Percentiles rank a stretch among this genome's conserved stretches.
These are phyloP conservation scores for Sarcocystis neurona DNA, from an alignment of 169 alveolate species.

Conservation along the genomic window DNA sequence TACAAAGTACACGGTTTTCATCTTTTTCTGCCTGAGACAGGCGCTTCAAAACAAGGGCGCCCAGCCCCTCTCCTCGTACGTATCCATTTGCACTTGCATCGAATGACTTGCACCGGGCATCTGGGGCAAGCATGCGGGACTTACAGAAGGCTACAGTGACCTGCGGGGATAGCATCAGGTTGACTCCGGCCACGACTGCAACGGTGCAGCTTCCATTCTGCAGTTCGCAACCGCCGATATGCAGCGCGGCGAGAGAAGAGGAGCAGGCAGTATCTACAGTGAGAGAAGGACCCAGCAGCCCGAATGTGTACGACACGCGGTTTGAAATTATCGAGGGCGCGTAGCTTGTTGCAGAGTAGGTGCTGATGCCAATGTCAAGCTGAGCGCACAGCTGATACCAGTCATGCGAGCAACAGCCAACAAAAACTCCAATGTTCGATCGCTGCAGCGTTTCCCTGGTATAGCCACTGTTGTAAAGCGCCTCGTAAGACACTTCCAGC, in stretches of 20 bases:
- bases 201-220: conserved; percentile 73
- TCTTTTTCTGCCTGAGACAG: conserved; percentile 66
- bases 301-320: conserved; percentile 79
- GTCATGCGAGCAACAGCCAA: conserved; percentile 78
- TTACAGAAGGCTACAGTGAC: conserved; percentile 81
- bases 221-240: conserved; percentile 74
- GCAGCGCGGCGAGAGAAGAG: conserved; percentile 81
- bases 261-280: conserved; percentile 85
- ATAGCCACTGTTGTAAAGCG: conserved; percentile 73
- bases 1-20: conserved; percentile 62
- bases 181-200: conserved; percentile 79
- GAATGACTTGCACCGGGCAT: conserved; percentile 78
- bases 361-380: conserved; percentile 59
- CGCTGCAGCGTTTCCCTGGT: conserved; percentile 65
- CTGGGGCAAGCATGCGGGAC: conserved; percentile 78
- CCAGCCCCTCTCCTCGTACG: conserved; percentile 80
- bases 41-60: conserved; percentile 69
- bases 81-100: conserved; percentile 81
- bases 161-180: conserved; percentile 79
- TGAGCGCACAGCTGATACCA: conserved; percentile 73
- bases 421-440: conserved; percentile 73
- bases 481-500: conserved; percentile 74
- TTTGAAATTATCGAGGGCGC: conserved; percentile 79
- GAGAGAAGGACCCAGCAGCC: conserved; percentile 78
- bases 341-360: conserved; percentile 76